A percentile compares a stretch with the other conserved stretches of the same genome.
These are phyloP conservation scores for Ophiostoma tasmaniense DNA, from an alignment of 2,329 filamentous ascomycete genomes.

Conservation along the genomic window DNA sequence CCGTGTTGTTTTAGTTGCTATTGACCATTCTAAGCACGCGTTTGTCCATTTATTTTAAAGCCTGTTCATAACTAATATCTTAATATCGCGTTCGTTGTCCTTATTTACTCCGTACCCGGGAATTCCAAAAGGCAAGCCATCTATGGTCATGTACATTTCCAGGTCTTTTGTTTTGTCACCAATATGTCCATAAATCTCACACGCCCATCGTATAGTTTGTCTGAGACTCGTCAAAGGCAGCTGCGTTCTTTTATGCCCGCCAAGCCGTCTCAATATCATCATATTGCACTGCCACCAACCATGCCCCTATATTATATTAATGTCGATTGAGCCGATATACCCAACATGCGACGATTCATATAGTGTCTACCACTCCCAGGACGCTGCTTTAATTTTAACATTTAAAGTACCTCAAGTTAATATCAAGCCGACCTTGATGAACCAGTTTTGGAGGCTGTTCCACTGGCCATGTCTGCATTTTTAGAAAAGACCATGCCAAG, in stretches of 20 bases:
- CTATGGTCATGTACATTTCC: neutral
- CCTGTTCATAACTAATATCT: neutral
- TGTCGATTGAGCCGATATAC: neutral
- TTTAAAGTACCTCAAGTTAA: too few species aligned
- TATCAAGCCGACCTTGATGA: neutral
- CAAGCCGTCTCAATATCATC: neutral
- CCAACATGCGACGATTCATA: too few species aligned
- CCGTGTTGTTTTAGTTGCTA: neutral
- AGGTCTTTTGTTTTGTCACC: neutral
- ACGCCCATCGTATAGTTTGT: neutral
- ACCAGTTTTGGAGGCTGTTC: neutral
- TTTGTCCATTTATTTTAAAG: neutral
- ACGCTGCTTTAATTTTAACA: too few species aligned
- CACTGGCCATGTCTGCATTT: neutral
- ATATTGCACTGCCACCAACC: neutral
- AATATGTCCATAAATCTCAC: neutral
- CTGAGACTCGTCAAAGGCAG: neutral
- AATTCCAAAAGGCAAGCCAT: neutral
- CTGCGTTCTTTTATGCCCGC: neutral
- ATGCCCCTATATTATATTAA: neutral
- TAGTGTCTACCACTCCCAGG: neutral
- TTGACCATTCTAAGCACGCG: neutral
- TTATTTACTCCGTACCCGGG: neutral
- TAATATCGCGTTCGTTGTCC: too few species aligned
- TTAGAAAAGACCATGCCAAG: neutral